phyloP scores from a whole-genome alignment of 108 stramenopile species.

The Pelagomonas calceolata region DNA sequence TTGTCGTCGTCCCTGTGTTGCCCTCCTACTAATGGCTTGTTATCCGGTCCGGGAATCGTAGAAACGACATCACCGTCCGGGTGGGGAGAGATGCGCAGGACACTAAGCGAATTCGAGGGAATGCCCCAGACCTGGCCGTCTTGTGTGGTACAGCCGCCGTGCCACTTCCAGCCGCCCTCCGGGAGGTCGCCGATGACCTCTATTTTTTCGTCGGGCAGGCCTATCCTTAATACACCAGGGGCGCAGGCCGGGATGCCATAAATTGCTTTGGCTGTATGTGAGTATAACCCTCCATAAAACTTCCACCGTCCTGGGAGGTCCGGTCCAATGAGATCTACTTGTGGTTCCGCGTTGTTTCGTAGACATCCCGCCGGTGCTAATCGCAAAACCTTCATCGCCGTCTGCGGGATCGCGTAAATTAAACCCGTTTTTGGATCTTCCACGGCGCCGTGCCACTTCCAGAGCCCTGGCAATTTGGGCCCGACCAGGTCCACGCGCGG shows the following conservation, averaged over 20 bases:
- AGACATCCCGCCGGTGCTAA: constrained; percentile 59
- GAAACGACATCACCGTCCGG: background rate
- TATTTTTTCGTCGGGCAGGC: constrained; percentile 15
- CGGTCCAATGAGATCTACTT: background rate
- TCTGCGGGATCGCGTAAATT: constrained; percentile 74
- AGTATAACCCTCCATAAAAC: background rate
- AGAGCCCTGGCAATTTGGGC: constrained; percentile 45
- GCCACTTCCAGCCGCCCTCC: constrained; percentile 65
- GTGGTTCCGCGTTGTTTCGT: background rate
- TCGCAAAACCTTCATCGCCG: constrained; percentile 52
- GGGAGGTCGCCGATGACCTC: constrained; percentile 54
- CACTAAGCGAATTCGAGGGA: constrained; percentile 62
- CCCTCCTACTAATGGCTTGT: constrained; percentile 33
- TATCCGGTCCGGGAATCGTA: constrained; percentile 7
- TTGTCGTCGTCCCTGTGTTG: constrained; percentile 64
- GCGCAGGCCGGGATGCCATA: background rate
- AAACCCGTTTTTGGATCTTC: constrained; percentile 50
- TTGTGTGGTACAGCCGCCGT: constrained; percentile 53
- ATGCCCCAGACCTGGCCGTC: constrained; percentile 63
- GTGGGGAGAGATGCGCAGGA: constrained; percentile 41
- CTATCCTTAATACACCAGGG: background rate
- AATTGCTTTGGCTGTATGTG: background rate
- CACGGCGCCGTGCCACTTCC: constrained; percentile 80
- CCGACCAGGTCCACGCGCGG: constrained; percentile 41
- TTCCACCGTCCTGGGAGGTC: background rate